Base-by-base conservation (phyloP, 2,329 filamentous ascomycete species). In the Aspergillus sp. region DNA sequence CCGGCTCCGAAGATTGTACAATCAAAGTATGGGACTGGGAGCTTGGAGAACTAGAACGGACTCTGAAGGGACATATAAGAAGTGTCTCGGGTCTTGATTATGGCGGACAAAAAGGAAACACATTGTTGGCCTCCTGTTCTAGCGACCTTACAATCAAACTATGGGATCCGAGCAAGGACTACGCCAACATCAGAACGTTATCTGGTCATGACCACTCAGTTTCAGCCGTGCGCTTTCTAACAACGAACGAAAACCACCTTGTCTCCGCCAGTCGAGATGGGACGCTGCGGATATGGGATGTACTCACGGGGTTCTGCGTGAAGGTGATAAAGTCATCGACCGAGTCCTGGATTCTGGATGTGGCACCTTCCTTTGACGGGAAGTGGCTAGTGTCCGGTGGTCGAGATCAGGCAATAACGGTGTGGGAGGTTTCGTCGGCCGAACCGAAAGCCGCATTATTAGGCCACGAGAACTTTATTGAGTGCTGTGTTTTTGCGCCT, bases 11-110 rank as follows among this genome's bases (percentile, higher is more conserved):
- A 73, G 93, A 97, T 73, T 89, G 86, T 58, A 96, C 90, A 5
- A 96, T 97, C 74, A 97, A 96, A 70, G 92, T 97, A 54, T 97
- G 93, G 93, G 93, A 96, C 70, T 97, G 91, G 89, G 93, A 97
- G 70, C 77, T 95, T 17, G 93, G 93, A 46, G 92, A 96, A 74
- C 80, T 96, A 5, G 92, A 96, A 73, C 82, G 88, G 61, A 96
- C 93, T 0, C 83, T 96, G 54, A 96, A 96, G 70, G 92, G 91
- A 0, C 93, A 96, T 70, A 96, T 91, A 4, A 91, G 89, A 70
- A 85, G 90, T 3, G 91, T 97, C 2, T 79, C 93, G 27, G 92
- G 95, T 69, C 85, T 96, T 30, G 93, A 96, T 70, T 97, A 89
- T 75, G 93, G 93, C 39, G 92, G 92, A 0, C 91, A 91, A 1